Evolutionary conservation across 169 alveolate genomes (phyloP).

Genomic region (Cryptosporidium parvum): DNA sequence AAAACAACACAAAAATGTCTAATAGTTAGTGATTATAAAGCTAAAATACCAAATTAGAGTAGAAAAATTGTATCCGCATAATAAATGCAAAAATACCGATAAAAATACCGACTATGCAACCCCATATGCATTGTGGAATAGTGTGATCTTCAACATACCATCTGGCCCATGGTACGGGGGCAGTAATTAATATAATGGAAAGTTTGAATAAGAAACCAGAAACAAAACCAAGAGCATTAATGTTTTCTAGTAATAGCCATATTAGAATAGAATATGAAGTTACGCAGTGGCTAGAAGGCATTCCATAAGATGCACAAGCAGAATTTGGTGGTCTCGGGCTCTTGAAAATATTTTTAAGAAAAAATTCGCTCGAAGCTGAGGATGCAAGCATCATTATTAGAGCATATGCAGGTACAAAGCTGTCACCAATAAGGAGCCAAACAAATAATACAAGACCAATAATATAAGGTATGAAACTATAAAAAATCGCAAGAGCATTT

Average conservation of each 20-base stretch:
- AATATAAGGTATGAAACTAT: slow-evolving; percentile 73
- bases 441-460: slow-evolving; percentile 62
- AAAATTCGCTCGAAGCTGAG: slow-evolving; percentile 70
- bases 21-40: neutral
- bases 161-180: slow-evolving; percentile 81
- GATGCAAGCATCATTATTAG: slow-evolving; percentile 72
- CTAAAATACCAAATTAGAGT: slow-evolving; percentile 43
- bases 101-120: slow-evolving; percentile 74
- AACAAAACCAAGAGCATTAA: slow-evolving; percentile 77
- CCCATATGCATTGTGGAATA: slow-evolving; percentile 76
- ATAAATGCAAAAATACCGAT: slow-evolving; percentile 66
- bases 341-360: slow-evolving; percentile 76
- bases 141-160: slow-evolving; percentile 80
- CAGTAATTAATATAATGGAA: slow-evolving; percentile 73
- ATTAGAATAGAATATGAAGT: slow-evolving; percentile 75
- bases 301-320: slow-evolving; percentile 78
- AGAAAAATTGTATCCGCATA: slow-evolving; percentile 58
- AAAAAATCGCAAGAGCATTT: slow-evolving; percentile 66
- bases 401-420: slow-evolving; percentile 65
- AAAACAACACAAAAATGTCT: neutral
- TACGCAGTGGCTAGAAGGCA: slow-evolving; percentile 81
- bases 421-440: slow-evolving; percentile 60
- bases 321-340: slow-evolving; percentile 79
- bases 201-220: slow-evolving; percentile 70
- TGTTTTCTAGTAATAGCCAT: slow-evolving; percentile 74